Base-by-base conservation (phyloP, 352 stramenopile genomes). In the Aphanomyces invadans region DNA sequence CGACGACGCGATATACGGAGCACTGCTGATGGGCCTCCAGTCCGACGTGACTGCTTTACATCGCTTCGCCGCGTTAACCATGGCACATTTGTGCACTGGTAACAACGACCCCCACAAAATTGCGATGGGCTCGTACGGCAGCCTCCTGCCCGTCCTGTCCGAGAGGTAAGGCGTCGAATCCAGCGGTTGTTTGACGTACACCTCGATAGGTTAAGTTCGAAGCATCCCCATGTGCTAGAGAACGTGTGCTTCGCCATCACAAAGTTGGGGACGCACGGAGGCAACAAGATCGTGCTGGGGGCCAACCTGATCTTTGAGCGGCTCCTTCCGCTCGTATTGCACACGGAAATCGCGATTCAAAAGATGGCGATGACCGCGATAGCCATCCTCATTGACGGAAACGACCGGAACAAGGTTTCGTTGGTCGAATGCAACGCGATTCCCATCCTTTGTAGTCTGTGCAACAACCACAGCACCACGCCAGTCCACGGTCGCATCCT, bases 211-310 rank as follows among this genome's bases (percentile, higher is more conserved):
- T 61, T 92, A 0, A 87, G 79, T 3, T 90, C 81, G 11, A 87
- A 89, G 48, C 75, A 88, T 0, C 62, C 74, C 2, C 76, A 87
- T 46, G 79, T 92, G 0, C 52, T 92, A 0, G 83, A 90, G 45
- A 90, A 89, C 46, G 78, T 90, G 2, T 55, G 89, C 11, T 73
- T 79, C 17, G 83, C 81, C 0, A 71, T 89, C 31, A 74, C 78
- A 29, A 89, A 90, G 60, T 75, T 92, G 2, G 83, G 81, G 3
- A 82, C 71, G 21, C 79, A 89, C 45, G 76, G 79, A 4, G 83
- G 83, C 17, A 92, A 92, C 69, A 88, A 90, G 59, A 80, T 90
- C 54, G 89, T 89, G 36, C 75, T 90, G 21, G 81, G 83, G 3
- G 80, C 75, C 2, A 88, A 86, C 17, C 70, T 90, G 10, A 85